Base-by-base conservation (phyloP, 2,329 filamentous ascomycete genomes). In the Lojkania enalia region DNA sequence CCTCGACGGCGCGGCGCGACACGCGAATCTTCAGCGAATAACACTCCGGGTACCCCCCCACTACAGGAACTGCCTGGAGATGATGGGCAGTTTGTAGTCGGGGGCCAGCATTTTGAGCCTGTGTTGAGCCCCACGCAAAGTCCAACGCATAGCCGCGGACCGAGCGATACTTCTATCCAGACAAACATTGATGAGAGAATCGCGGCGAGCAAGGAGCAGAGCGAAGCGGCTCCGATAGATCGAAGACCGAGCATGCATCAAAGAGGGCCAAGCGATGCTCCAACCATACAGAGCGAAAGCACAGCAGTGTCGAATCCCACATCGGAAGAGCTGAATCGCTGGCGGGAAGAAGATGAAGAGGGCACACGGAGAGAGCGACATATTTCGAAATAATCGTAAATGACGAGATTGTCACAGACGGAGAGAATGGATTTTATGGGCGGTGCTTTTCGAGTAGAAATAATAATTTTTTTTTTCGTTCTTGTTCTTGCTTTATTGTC, bases 231-330 rank as follows among this genome's bases (percentile, higher is more conserved):
- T 6, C 7, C 23, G 7, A 9, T 15, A 9, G 30, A 33, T 15
- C 23, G 23, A 7, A 7, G 36, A 15, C 20, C 20, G 21, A 25
- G 20, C 19, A 13, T 16, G 32, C 33, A 36, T 15, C 5, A 20
- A 9, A 5, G 66, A 31, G 64, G 60, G 2, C 40, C 62, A 11
- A 69, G 66, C 48, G 63, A 69, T 44, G 54, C 48, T 15, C 33
- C 33, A 2, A 67, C 65, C 3, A 42, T 67, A 1, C 52, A 61
- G 19, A 67, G 63, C 36, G 63, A 67, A 9, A 64, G 52, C 36
- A 69, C 66, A 29, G 66, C 57, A 5, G 60, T 68, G 7, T 66
- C 62, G n/a, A 55, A 66, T 20, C 63, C 64, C 1, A 67, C 64
- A 23, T 57, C 63, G 14, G 64, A 68, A 36, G 63, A 69, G 29